Conservation (phyloP, 371 early-diverging fungal genomes). For the Syncephalastrum contaminatum region DNA sequence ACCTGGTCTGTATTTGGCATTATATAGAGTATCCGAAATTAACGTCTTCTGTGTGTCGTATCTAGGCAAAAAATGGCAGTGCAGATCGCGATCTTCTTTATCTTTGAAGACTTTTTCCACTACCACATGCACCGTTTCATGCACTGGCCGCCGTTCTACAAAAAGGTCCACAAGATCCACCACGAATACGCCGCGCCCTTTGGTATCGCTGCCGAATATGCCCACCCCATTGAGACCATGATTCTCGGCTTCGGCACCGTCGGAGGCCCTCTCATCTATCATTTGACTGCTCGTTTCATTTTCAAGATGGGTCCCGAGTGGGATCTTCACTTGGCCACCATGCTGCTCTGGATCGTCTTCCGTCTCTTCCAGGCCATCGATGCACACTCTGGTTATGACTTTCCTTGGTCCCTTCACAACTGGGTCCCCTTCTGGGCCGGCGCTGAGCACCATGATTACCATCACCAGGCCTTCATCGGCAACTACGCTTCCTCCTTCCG, state of each 20-base stretch:
- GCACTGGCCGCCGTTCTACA: slow-evolving; percentile 88
- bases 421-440: slow-evolving; percentile 80
- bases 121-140: slow-evolving; percentile 84
- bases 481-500: slow-evolving; percentile 82
- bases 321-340: slow-evolving; percentile 77
- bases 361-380: slow-evolving; percentile 85
- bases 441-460: slow-evolving; percentile 85
- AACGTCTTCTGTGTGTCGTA: too few species aligned
- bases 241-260: slow-evolving; percentile 78
- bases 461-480: slow-evolving; percentile 80
- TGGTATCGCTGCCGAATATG: slow-evolving; percentile 86
- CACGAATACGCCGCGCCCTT: slow-evolving; percentile 93
- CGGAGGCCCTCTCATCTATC: slow-evolving; percentile 67
- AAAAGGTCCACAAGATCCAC: slow-evolving; percentile 89
- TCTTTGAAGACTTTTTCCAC: slow-evolving; percentile 82
- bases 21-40: background rate
- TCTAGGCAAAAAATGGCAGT: too few species aligned
- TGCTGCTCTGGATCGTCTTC: slow-evolving; percentile 77
- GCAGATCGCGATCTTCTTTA: slow-evolving; percentile 72
- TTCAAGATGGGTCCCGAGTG: slow-evolving; percentile 32
- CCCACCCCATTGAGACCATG: slow-evolving; percentile 79
- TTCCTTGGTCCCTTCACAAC: slow-evolving; percentile 86
- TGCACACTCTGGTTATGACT: slow-evolving; percentile 94
- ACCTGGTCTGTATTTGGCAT: slow-evolving; percentile 50
- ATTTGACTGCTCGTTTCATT: slow-evolving; percentile 12